Base-by-base conservation (phyloP, 2,329 filamentous ascomycete genomes). In the Spiromastix sp. region DNA sequence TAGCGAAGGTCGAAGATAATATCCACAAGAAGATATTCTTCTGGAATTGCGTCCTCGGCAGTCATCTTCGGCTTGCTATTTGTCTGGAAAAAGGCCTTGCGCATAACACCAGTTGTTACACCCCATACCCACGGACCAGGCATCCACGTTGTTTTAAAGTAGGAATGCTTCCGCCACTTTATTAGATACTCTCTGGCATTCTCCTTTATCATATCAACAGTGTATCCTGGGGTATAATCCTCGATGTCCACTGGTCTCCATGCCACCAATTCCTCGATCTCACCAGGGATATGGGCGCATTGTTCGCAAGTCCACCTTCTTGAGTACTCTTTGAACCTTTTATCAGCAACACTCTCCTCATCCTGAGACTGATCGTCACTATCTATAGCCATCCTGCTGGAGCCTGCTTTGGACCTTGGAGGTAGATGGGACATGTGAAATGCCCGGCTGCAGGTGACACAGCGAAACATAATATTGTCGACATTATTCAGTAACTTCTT, bases 111-210 rank as follows among this genome's bases (percentile, higher is more conserved):
- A 9, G 71, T 62, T 11, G 74, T 72, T 7, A 81, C 68, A 4
- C 86, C 85, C 67, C 75, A 89, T 1, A 93, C 72, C 91, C 91
- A 98, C 11, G 81, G 71, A 9, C 89, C 91, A 7, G 85, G 77
- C 70, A 85, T 82, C 91, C 93, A 98, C 5, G 68, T 70, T 35
- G 83, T 85, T 44, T 84, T 79, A 43, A 79, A 81, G 50, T 95
- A 93, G 0, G 89, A 94, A 37, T 74, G 70, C 0, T 69, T 67
- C 29, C 81, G 77, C 85, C 87, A 96, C 54, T 91, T 94, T 48
- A 98, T 64, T 2, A 98, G 71, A 50, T 96, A 98, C 47, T 95
- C 85, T 45, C 87, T 87, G n/a, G 82, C 69, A 36, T 85, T 81
- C 50, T 91, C 81, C 8, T 62, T 57, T n/a, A 84, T 61, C 35